Evolutionary conservation across 1,139 yeast genomes (phyloP), one percentile per base, ranked within the genome.

Genomic region (Yamadazyma dendronema): DNA sequence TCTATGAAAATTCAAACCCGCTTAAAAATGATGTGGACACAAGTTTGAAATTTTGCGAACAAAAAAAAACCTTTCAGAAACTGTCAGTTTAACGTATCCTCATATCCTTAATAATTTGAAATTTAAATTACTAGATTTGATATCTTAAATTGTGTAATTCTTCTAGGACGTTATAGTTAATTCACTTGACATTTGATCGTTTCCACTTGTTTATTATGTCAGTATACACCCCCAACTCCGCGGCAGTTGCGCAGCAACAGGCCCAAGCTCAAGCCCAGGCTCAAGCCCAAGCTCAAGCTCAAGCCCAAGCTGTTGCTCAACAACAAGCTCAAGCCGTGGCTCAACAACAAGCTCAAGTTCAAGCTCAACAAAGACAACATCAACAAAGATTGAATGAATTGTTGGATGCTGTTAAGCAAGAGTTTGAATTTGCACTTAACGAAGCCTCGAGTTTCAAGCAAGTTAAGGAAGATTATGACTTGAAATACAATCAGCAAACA

Each of bases 401-500:
- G 48, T 73, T 92, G 53, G 97, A 92, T 40, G 96, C 95, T 29
- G 82, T 92, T 59, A 86, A 88, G 65, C 88, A 83, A 56, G 98
- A 92, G 69, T 90, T 92, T 53, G 94, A 88, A 52, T 79, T 78
- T 48, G 85, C 94, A 35, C 76, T 87, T 47, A 84, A 79, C 57
- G 97, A 92, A 62, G 96, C 96, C 8, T 79, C 89, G 35, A 78
- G 80, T 47, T 88, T 83, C 63, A 82, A 94, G 56, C 81, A 87
- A 60, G 96, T 90, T 62, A 92, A 89, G 67, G 96, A 89, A 60
- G 97, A 90, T 58, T 87, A 84, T 54, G 97, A 92, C 64, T 73
- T 84, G 52, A 90, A 90, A 60, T 82, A 88, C 58, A 83, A 80
- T 58, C 96, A 89, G 64, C 97, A 92, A 62, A 84, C 89, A 38